Conservation (phyloP, 768 basidiomycete genomes). For the Lentinula sp. region DNA sequence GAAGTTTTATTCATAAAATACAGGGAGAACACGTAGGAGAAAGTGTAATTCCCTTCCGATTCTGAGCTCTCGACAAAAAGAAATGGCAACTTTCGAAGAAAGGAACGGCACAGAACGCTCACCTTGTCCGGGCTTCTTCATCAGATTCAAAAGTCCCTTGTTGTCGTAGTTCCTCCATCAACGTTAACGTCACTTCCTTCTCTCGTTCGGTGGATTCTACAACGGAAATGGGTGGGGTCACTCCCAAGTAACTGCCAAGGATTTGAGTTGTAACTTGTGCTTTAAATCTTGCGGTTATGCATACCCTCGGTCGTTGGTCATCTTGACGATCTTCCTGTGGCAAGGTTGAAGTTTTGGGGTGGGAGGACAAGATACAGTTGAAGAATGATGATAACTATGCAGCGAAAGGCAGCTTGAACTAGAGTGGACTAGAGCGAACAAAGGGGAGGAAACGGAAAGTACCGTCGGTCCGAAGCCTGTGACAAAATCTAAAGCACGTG, state of each 20-base stretch:
- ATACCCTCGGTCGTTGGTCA: slow-evolving; percentile 39
- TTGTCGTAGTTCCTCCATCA: slow-evolving; percentile 86
- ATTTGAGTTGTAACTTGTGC: slow-evolving; percentile 5
- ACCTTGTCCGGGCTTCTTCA: slow-evolving; percentile 86
- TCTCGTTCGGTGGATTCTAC: slow-evolving; percentile 70
- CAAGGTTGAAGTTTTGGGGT: neutral
- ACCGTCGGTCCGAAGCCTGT: too few species aligned
- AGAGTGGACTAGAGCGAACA: neutral
- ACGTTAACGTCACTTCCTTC: slow-evolving; percentile 73
- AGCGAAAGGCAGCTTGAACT: neutral
- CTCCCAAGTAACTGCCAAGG: slow-evolving; percentile 60
- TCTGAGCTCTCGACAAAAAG: neutral
- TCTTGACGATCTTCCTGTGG: slow-evolving; percentile 13
- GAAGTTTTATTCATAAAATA: neutral
- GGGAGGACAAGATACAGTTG: neutral
- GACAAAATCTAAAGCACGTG: too few species aligned
- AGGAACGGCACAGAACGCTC: slow-evolving; percentile 21
- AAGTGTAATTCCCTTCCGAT: neutral
- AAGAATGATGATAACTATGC: neutral
- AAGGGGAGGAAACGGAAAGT: neutral
- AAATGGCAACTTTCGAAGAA: neutral
- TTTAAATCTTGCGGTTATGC: slow-evolving; percentile 9
- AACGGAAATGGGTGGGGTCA: slow-evolving; percentile 81
- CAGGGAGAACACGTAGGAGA: neutral
- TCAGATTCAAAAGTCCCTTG: slow-evolving; percentile 89